Percentiles rank a stretch among this genome's conserved stretches.
phyloP scores from a whole-genome alignment of 805 yeast species.

The Zygosaccharomyces bailii region DNA sequence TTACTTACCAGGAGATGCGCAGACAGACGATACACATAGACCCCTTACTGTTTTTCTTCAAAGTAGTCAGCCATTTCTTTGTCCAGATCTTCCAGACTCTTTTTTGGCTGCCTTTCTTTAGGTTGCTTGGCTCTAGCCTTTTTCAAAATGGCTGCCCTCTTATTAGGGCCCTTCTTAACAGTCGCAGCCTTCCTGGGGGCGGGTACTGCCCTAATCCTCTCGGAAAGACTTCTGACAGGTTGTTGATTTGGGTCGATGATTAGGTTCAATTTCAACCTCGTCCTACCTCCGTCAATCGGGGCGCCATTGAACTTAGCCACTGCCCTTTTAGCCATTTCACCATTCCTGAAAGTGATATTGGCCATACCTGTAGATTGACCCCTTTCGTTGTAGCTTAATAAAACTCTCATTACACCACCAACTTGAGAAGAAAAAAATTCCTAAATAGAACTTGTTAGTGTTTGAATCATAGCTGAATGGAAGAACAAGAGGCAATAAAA shows the following conservation, averaged over 20 bases:
- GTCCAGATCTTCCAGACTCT: conserved; percentile 89
- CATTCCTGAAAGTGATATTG: conserved; percentile 69
- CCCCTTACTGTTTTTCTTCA: conserved; percentile 38
- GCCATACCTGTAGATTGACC: conserved; percentile 93
- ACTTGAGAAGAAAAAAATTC: conserved; percentile 85
- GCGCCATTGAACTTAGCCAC: conserved; percentile 86
- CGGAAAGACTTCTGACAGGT: conserved; percentile 51
- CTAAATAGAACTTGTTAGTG: conserved; percentile 42
- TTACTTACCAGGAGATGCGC: background rate
- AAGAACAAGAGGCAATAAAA: conserved; percentile 6
- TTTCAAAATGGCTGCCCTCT: conserved; percentile 37
- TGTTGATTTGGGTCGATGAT: conserved; percentile 79
- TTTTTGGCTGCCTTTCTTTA: conserved; percentile 47
- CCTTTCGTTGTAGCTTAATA: conserved; percentile 74
- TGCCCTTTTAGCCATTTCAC: conserved; percentile 71
- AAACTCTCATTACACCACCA: conserved; percentile 75
- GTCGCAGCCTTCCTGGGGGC: conserved; percentile 15
- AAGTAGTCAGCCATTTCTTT: conserved; percentile 98
- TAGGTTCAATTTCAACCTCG: conserved; percentile 73
- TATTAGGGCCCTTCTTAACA: conserved; percentile 33
- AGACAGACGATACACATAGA: background rate
- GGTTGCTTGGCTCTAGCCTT: conserved; percentile 34
- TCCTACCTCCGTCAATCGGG: conserved; percentile 84
- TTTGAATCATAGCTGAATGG: conserved; percentile 6
- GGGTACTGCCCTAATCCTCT: conserved; percentile 58